Evolutionary conservation across 176 grass and related monocot genomes (phyloP), one percentile per base, ranked within the genome.

Genomic region (Dactylis glomerata): DNA sequence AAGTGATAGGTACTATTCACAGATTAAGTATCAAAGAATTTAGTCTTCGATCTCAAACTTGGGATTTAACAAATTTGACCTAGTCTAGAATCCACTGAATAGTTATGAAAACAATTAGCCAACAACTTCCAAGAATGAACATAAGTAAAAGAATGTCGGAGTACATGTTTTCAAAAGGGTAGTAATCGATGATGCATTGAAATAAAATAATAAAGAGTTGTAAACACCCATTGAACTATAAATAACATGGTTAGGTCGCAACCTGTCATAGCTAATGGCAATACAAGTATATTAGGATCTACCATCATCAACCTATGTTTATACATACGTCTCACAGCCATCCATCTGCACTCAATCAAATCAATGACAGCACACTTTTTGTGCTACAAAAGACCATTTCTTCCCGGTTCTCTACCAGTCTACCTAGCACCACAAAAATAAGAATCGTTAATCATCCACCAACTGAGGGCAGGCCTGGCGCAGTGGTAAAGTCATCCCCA

Each of bases 271-370:
- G 64, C 3, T 87, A 30, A 50, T 52, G 27, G 79, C 4, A 79
- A 20, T 32, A n/a, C n/a, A n/a, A n/a, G n/a, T n/a, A n/a, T n/a
- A n/a, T n/a, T n/a, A 56, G 28, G 13, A 23, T 67, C 27, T 72
- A 63, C 38, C 7, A 40, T 61, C 30, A 30, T 14, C 17, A 86
- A 31, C 42, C 4, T 54, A 81, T 3, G 17, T 24, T 32, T 40
- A 82, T 28, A 0, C 68, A 30, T 14, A 12, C 47, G 37, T 26
- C 55, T 65, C 44, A 79, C 19, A 74, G 22, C 19, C 22, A 45
- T 44, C 49, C 40, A 77, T 40, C 32, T 70, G 70, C 31, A 52
- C 68, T 42, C 17, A 77, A 84, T 42, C 17, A 77, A 84, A 68
- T 75, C 36, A 81, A 3, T 46, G 56, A 10, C 9, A 52, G 8